Conservation (phyloP, 768 basidiomycete species). For the Leucosporidium yakuticum region DNA sequence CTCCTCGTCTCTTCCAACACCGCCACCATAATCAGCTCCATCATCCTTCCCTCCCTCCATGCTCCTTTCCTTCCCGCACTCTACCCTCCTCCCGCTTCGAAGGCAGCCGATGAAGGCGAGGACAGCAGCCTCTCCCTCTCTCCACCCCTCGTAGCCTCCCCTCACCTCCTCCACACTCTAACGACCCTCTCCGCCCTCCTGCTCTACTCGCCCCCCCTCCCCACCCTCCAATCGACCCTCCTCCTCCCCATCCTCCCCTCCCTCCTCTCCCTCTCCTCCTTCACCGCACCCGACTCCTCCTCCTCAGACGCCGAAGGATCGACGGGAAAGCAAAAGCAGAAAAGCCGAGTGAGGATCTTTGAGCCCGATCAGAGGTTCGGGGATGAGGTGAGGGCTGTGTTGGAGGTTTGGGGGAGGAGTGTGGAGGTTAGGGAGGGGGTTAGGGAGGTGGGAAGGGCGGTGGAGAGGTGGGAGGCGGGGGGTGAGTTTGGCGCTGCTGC, state of each 20-base stretch:
- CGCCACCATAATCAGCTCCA: not conserved
- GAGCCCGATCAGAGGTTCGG: slow-evolving; percentile 53
- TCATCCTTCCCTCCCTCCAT: not conserved
- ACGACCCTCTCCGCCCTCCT: not conserved
- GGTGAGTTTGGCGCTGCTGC: not conserved
- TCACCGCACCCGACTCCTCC: slow-evolving; percentile 7
- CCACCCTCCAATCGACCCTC: slow-evolving; percentile 3
- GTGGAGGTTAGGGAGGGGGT: slow-evolving; percentile 53
- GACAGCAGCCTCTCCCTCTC: not conserved
- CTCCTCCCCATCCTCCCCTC: slow-evolving; percentile 5
- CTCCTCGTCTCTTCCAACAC: not conserved
- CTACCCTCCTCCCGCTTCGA: not conserved
- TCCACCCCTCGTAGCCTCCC: not conserved
- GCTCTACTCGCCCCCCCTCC: not conserved
- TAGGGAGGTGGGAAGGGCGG: slow-evolving; percentile 56
- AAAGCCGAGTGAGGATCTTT: slow-evolving; percentile 22
- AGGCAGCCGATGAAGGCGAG: not conserved
- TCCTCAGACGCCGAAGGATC: not conserved
- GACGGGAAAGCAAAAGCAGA: slow-evolving; percentile 35
- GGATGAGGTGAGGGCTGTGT: slow-evolving; percentile 61
- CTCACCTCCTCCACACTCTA: not conserved
- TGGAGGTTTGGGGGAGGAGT: slow-evolving; percentile 71
- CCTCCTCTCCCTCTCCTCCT: slow-evolving; percentile 3
- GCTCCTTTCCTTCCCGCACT: not conserved
- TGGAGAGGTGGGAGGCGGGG: slow-evolving; percentile 40